Conservation (phyloP, 1,284 basidiomycete genomes). For the Ceratobasidium sp. region DNA sequence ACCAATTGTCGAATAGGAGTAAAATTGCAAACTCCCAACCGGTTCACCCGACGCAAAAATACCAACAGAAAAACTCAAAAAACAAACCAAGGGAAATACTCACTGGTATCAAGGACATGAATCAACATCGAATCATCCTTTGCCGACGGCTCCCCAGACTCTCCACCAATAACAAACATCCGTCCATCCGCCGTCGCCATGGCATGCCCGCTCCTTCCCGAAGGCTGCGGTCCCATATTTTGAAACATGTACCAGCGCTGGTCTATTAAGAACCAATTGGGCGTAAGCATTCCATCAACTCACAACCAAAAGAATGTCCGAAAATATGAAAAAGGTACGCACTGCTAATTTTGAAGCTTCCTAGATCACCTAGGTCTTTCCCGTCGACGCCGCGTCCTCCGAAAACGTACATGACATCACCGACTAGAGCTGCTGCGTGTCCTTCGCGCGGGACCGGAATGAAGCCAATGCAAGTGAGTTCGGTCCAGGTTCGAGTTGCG, state of each 20-base stretch:
- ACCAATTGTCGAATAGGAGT: neutral
- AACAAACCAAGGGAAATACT: conserved; percentile 56
- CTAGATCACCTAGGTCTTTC: conserved; percentile 94
- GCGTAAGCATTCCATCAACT: conserved; percentile 16
- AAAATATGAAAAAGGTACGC: conserved; percentile 56
- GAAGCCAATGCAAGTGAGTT: conserved; percentile 96
- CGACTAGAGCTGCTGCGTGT: conserved; percentile 95
- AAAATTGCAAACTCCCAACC: conserved; percentile 1
- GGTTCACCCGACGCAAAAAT: neutral
- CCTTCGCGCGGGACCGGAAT: conserved; percentile 97
- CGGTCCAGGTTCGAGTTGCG: conserved; percentile 86
- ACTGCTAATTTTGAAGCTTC: conserved; percentile 98
- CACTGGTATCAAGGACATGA: conserved; percentile 94
- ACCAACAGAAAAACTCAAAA: neutral
- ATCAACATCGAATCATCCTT: conserved; percentile 84
- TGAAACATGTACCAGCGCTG: conserved; percentile 99
- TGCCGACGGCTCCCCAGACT: conserved; percentile 80
- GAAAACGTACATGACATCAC: conserved; percentile 98
- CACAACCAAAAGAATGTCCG: conserved; percentile 14
- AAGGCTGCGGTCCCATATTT: conserved; percentile 97
- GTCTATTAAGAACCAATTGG: conserved; percentile 59
- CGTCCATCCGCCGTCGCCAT: conserved; percentile 92
- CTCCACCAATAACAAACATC: conserved; percentile 95
- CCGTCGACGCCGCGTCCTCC: conserved; percentile 98
- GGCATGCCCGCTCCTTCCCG: conserved; percentile 92